Percentiles rank a stretch among this genome's conserved stretches.
Conservation (phyloP, 257 asterid species). For the Przewalskia tangutica region DNA sequence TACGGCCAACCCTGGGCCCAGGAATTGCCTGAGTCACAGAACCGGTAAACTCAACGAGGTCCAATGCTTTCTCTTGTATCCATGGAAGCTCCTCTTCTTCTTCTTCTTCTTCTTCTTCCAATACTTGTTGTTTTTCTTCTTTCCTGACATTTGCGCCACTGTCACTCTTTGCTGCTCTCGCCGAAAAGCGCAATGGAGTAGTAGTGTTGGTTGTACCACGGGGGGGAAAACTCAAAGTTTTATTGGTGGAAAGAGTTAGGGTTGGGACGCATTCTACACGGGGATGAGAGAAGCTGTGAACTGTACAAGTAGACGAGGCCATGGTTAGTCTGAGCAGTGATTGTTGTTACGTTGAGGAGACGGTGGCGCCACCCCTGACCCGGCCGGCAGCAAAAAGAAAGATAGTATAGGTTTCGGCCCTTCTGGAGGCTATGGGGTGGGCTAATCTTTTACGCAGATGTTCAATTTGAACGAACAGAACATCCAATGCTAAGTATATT, state of each 20-base stretch:
- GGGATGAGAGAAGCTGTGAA: not conserved
- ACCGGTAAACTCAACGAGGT: constrained; percentile 88
- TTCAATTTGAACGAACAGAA: no score
- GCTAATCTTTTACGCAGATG: no score
- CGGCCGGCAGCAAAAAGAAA: no score
- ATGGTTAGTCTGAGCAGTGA: not conserved
- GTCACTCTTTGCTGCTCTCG: constrained; percentile 3
- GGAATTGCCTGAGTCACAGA: constrained; percentile 93
- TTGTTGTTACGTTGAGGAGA: not conserved
- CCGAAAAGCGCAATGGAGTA: not conserved
- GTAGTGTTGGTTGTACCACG: not conserved
- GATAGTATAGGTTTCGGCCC: no score
- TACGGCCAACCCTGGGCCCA: constrained; percentile 85
- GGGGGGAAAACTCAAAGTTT: not conserved
- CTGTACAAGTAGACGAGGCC: not conserved
- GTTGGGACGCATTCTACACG: not conserved
- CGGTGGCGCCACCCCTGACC: no score
- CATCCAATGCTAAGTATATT: no score
- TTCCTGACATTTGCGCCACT: constrained; percentile 4
- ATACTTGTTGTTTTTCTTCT: constrained; percentile 14
- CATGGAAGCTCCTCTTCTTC: constrained; percentile 94
- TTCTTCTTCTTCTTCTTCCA: constrained; percentile 39
- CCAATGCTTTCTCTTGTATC: constrained; percentile 98
- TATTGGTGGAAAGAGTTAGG: not conserved
- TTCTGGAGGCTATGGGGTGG: no score